Evolutionary conservation across 2,329 filamentous ascomycete species (phyloP), one percentile per base, ranked within the genome.

Genomic region (Lasiodiplodia hormozganensis): DNA sequence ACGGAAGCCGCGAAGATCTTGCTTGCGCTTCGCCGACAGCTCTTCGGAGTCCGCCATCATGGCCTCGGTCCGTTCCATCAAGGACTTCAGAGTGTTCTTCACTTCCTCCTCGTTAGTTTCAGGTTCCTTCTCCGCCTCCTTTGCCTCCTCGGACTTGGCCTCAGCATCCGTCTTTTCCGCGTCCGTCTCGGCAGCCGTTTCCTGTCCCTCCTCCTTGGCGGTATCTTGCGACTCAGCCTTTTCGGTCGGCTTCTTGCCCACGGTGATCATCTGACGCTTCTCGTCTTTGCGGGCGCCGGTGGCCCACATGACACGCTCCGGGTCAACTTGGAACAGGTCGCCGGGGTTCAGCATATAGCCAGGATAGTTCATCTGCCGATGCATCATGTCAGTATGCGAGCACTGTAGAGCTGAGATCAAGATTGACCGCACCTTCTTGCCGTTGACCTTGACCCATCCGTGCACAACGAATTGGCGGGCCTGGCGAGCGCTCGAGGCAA

Each of bases 311-410:
- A 99, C 96, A 74, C 90, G 89, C 49, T 97, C 93, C 43, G 92
- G 86, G 23, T 97, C 92, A 74, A 99, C 95, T 79, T 97, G 93
- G 85, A 99, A 99, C 89, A 99, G 93, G 79, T 99, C 96, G 73
- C 96, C 96, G 2, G 96, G 96, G 80, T 99, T 99, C 49, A 99
- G 87, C 72, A 94, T 89, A 80, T 99, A 99, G 67, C 93, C 92
- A 10, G 96, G 94, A 77, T 96, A 92, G 71, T 87, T 86, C 92
- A 98, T 97, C 95, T 97, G 25, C 60, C 14, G 28, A 14, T 4
- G 28, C 3, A 1, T 14, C 25, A 10, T 21, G 6, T 49, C 11
- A 67, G 54, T 14, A 51, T 34, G 38, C 23, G 11, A 34, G n/a
- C 4, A 5, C 28, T 69, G 82, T 52, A 21, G 5, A 18, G n/a